Evolutionary conservation across 2,329 filamentous ascomycete species (phyloP).

Genomic region (Lithohypha guttulata): DNA sequence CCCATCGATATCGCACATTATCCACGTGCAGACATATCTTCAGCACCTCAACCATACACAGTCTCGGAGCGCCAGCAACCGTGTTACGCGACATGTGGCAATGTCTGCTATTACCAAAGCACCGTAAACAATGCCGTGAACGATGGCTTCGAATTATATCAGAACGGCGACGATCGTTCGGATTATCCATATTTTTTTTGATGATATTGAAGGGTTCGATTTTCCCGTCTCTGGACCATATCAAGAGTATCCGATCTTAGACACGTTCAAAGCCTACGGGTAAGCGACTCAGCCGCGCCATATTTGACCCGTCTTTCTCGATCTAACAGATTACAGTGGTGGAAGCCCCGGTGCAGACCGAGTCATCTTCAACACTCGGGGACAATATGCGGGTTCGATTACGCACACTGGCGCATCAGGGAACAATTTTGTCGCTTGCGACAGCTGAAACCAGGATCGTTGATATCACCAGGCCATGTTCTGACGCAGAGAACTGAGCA

Average conservation of each 20-base stretch:
- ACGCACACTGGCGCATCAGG: constrained; percentile 61
- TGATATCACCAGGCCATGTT: too few relatives aligned
- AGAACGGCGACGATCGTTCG: constrained; percentile 42
- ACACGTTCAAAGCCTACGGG: constrained; percentile 37
- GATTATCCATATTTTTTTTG: constrained; percentile 49
- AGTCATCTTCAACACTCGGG: constrained; percentile 49
- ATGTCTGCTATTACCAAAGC: constrained; percentile 39
- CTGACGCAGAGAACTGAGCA: too few relatives aligned
- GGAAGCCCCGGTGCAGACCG: constrained; percentile 57
- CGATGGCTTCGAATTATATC: constrained; percentile 39
- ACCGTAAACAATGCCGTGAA: constrained; percentile 37
- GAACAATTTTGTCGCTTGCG: constrained; percentile 57
- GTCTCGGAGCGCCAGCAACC: constrained; percentile 29
- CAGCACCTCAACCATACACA: constrained; percentile 14
- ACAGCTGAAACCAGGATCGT: too few relatives aligned
- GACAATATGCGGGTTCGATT: constrained; percentile 52
- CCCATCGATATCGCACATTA: too few relatives aligned
- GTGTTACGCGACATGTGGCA: constrained; percentile 45
- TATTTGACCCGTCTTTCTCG: constrained; percentile 50
- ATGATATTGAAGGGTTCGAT: constrained; percentile 52
- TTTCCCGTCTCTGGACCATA: constrained; percentile 49
- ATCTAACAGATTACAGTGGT: constrained; percentile 40
- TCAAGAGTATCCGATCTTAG: constrained; percentile 53
- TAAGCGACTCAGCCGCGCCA: constrained; percentile 51
- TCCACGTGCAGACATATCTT: neutral